Evolutionary conservation across 495 filamentous ascomycete species (phyloP).

Genomic region (Entonaema liquescens): DNA sequence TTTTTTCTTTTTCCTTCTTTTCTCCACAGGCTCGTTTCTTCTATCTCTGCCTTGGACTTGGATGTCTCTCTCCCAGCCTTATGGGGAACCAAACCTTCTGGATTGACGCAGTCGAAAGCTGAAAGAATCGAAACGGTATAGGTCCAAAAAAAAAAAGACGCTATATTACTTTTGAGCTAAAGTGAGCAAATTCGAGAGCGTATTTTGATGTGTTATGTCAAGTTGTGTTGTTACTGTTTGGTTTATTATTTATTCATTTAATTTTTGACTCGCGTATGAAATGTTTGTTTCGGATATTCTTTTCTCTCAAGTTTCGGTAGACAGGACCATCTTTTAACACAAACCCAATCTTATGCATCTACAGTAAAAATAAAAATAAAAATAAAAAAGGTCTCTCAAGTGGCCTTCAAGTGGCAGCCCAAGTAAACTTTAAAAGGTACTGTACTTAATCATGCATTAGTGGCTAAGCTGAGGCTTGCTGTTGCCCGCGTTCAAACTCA

Average conservation of each 20-base stretch:
- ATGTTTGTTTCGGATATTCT: background rate
- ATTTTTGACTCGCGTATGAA: too few species aligned
- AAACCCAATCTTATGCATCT: background rate
- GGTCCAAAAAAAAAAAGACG: background rate
- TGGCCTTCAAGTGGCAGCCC: background rate
- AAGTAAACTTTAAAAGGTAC: background rate
- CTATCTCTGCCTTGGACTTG: background rate
- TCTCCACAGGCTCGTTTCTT: background rate
- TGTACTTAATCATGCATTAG: background rate
- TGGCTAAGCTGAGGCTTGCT: slow-evolving; percentile 29
- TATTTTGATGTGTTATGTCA: background rate
- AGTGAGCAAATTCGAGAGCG: background rate
- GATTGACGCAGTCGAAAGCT: background rate
- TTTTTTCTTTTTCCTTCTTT: background rate
- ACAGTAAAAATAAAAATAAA: background rate
- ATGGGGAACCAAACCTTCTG: background rate
- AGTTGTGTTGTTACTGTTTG: background rate
- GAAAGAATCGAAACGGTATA: background rate
- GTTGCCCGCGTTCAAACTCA: slow-evolving; percentile 1
- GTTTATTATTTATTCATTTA: too few species aligned
- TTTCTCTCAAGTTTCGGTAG: background rate
- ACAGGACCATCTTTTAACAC: background rate
- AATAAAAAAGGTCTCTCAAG: too few species aligned
- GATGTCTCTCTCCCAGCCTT: background rate
- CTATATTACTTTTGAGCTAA: background rate